Evolutionary conservation across 2,329 filamentous ascomycete species (phyloP), one percentile per base, ranked within the genome.

Genomic region (Didymellaceae sp.): DNA sequence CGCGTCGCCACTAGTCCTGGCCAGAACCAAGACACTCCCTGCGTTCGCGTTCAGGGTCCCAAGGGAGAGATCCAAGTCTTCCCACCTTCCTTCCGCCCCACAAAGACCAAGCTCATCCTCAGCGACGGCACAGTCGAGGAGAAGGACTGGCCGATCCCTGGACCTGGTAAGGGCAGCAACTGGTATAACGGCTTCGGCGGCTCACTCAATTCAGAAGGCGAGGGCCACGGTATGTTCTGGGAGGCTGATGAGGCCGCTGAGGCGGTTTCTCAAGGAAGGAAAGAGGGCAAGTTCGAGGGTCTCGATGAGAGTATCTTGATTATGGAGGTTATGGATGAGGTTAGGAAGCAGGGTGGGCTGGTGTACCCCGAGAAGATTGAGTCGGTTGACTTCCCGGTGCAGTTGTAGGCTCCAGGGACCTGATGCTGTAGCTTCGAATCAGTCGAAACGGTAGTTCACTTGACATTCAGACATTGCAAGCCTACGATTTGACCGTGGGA

Each of bases 201-300:
- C 31, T 55, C 55, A 20, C 66, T 61, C 45, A 69, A 78, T 24
- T 75, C 82, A 50, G 83, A 84, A 21, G 81, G 78, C 11, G 74
- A 78, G 61, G 90, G 90, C 9, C 87, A 90, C 58, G 91, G 90
- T 40, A 94, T 95, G 89, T 94, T 90, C 76, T 93, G 87, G 87
- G 88, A 92, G 72, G 90, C 90, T 1, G 89, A 92, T 70, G 89
- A 91, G 77, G 87, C 84, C 58, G 89, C 87, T 21, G 80, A 86
- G 35, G 90, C 88, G 59, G 68, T 96, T 49, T 80, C 87, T 33
- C 90, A 94, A 68, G 89, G 90, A 17, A 85, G 85, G 74, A 82
- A 86, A 65, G 87, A 96, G 78, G 91, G 90, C 68, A 80, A 82
- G 46, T 72, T 60, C 45, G 62, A 73, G 38, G 81, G 81, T 10